phyloP scores from a whole-genome alignment of 176 grass and related monocot species.

The Zoysia japonica region DNA sequence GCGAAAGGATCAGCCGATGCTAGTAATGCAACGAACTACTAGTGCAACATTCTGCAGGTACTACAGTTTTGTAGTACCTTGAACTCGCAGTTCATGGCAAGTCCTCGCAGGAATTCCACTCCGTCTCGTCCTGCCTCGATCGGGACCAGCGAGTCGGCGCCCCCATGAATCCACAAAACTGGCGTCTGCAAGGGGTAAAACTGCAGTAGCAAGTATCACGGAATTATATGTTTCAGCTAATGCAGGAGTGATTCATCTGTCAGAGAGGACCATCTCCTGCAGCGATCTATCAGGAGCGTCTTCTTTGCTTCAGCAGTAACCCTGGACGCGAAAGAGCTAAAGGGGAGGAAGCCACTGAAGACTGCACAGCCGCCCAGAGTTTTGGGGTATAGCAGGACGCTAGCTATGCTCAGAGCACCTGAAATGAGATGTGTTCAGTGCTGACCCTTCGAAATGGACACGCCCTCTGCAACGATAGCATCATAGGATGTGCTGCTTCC shows the following conservation, averaged over 20 bases:
- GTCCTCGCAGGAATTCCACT: constrained; percentile 12
- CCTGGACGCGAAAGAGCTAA: constrained; percentile 46
- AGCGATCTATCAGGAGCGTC: neutral
- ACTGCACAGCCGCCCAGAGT: constrained; percentile 66
- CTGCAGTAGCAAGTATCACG: neutral
- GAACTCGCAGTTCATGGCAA: constrained; percentile 36
- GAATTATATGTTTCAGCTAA: neutral
- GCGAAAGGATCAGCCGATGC: neutral
- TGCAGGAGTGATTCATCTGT: neutral
- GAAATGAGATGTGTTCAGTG: constrained; percentile 7
- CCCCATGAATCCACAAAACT: constrained; percentile 43
- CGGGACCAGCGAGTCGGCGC: constrained; percentile 27
- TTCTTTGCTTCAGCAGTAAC: constrained; percentile 66
- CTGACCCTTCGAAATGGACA: neutral
- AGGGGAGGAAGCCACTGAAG: constrained; percentile 81
- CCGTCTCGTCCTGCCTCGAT: constrained; percentile 36
- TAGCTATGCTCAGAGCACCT: constrained; percentile 70
- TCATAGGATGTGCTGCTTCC: neutral
- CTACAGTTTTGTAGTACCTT: constrained; percentile 30
- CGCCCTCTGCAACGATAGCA: too few species aligned
- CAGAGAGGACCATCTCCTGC: neutral
- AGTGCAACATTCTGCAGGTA: neutral
- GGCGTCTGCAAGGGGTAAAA: constrained; percentile 21
- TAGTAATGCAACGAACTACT: neutral
- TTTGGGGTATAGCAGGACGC: constrained; percentile 62